phyloP scores from a whole-genome alignment of 2,329 filamentous ascomycete species.

The Pseudogymnoascus sp. region DNA sequence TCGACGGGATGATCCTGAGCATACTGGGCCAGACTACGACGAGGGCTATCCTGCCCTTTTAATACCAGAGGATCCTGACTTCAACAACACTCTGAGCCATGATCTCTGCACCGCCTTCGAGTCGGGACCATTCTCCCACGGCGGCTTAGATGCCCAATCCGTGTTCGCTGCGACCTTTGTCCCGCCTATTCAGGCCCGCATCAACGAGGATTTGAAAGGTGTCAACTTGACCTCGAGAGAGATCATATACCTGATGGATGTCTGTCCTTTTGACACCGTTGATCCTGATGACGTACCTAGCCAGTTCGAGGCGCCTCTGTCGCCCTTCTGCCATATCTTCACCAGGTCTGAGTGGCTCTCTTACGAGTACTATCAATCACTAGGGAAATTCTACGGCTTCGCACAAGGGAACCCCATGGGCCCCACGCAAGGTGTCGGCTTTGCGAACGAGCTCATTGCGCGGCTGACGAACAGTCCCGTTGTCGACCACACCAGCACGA shows the following conservation, averaged over 20 bases:
- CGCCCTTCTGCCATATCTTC: conserved; percentile 71
- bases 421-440: conserved; percentile 79
- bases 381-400: conserved; percentile 81
- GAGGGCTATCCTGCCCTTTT: conserved; percentile 48
- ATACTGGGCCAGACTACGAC: conserved; percentile 34
- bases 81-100: conserved; percentile 79
- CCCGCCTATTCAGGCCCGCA: conserved; percentile 55
- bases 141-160: conserved; percentile 42
- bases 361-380: conserved; percentile 72
- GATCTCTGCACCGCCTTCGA: conserved; percentile 65
- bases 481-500: conserved; percentile 63
- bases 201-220: conserved; percentile 61
- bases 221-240: conserved; percentile 55
- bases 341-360: conserved; percentile 60
- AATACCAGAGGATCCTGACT: conserved; percentile 55
- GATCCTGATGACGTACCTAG: conserved; percentile 51
- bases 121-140: conserved; percentile 39
- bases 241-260: conserved; percentile 70
- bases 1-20: conserved; percentile 32
- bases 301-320: conserved; percentile 47
- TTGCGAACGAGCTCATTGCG: conserved; percentile 77
- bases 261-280: conserved; percentile 81
- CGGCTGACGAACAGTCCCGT: conserved; percentile 64
- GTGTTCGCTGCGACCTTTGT: conserved; percentile 57
- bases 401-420: conserved; percentile 69